Conservation (phyloP, 768 basidiomycete genomes). For the Astraeus odoratus region DNA sequence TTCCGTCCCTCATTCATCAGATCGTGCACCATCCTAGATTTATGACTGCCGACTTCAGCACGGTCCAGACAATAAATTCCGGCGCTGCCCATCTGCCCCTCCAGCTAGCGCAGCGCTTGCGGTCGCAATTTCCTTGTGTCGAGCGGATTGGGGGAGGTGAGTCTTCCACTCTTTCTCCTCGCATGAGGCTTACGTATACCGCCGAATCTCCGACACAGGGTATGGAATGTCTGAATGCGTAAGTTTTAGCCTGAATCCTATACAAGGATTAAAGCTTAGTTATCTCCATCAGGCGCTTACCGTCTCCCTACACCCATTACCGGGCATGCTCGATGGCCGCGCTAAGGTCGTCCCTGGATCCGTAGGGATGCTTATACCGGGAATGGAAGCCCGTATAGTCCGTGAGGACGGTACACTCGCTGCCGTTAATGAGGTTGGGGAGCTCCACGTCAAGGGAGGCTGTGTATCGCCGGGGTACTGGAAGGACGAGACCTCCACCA, state of each 20-base stretch:
- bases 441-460: slow-evolving; percentile 51
- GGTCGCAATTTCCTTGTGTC: slow-evolving; percentile 29
- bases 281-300: slow-evolving; percentile 44
- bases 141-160: slow-evolving; percentile 40
- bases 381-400: slow-evolving; percentile 56
- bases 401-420: slow-evolving; percentile 54
- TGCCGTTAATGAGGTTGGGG: slow-evolving; percentile 51
- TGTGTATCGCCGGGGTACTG: slow-evolving; percentile 66
- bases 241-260: slow-evolving; percentile 18
- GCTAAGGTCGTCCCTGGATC: slow-evolving; percentile 35
- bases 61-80: slow-evolving; percentile 34
- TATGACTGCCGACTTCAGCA: slow-evolving; percentile 45
- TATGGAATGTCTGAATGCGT: slow-evolving; percentile 71
- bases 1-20: slow-evolving; percentile 63
- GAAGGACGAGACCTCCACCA: slow-evolving; percentile 61
- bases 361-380: slow-evolving; percentile 55
- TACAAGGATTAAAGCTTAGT: background rate
- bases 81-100: slow-evolving; percentile 68
- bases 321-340: slow-evolving; percentile 41
- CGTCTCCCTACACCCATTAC: slow-evolving; percentile 36
- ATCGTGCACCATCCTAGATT: slow-evolving; percentile 48
- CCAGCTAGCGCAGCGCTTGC: slow-evolving; percentile 39
- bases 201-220: slow-evolving; percentile 30
- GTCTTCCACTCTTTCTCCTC: slow-evolving; percentile 5
- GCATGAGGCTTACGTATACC: background rate